These are phyloP conservation scores for Mortierella sp. DNA, from an alignment of 371 early-diverging fungal genomes.

Conservation along the genomic window DNA sequence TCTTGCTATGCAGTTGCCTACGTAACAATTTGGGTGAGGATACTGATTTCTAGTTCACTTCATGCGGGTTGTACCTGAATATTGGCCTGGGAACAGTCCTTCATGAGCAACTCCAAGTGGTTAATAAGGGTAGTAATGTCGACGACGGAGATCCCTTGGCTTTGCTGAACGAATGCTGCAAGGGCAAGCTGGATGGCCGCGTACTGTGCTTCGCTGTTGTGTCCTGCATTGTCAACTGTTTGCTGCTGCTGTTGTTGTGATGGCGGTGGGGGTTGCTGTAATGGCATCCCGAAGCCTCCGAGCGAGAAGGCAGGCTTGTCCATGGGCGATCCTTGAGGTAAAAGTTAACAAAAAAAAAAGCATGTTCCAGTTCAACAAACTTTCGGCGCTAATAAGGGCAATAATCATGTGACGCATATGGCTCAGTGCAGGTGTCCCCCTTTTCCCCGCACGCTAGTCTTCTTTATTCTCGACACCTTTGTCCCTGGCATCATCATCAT, in stretches of 20 bases:
- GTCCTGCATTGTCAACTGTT: not conserved
- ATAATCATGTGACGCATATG: not conserved
- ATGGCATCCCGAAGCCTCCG: not conserved
- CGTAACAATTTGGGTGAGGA: not conserved
- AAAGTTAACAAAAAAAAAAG: not conserved
- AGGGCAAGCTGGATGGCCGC: conserved; percentile 27
- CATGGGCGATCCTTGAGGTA: conserved; percentile 2
- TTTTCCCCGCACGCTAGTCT: not conserved
- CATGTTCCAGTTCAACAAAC: too few species aligned
- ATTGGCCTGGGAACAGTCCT: conserved; percentile 72
- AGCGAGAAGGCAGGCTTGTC: not conserved
- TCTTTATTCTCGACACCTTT: not conserved
- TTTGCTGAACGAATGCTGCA: conserved; percentile 31
- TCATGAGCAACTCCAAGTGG: conserved; percentile 65
- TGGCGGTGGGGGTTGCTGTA: not conserved
- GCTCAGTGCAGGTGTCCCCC: not conserved
- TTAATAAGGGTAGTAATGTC: conserved; percentile 31
- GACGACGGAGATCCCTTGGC: conserved; percentile 15
- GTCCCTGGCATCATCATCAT: conserved; percentile 3
- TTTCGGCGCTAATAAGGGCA: not conserved
- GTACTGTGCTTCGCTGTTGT: not conserved
- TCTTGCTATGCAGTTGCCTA: too few species aligned
- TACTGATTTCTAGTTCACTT: not conserved
- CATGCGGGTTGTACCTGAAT: conserved; percentile 63
- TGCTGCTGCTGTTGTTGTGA: conserved; percentile 13